These are phyloP conservation scores for Berkeleyomyces rouxiae DNA, from an alignment of 2,329 filamentous ascomycete species.

Conservation along the genomic window DNA sequence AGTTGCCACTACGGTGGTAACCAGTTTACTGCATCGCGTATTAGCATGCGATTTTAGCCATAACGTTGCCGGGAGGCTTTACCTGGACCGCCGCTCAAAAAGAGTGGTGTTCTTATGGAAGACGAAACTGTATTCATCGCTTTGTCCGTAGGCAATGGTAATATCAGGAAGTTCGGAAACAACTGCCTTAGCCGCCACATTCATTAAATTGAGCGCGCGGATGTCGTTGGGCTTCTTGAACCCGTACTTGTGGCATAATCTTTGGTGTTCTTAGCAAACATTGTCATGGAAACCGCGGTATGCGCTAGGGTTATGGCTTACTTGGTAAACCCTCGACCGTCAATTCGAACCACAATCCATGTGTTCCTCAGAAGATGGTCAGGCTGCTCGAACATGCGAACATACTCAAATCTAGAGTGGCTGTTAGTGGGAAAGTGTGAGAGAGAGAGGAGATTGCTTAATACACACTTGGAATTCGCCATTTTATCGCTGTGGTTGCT, in stretches of 20 bases:
- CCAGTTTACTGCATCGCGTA: conserved; percentile 51
- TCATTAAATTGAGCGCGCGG: conserved; percentile 83
- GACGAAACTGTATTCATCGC: conserved; percentile 89
- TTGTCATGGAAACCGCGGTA: background rate
- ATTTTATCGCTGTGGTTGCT: conserved; percentile 20
- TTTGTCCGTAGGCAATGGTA: conserved; percentile 77
- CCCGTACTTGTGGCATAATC: conserved; percentile 63
- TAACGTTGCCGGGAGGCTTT: conserved; percentile 17
- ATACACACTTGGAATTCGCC: conserved; percentile 38
- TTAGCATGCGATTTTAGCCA: background rate
- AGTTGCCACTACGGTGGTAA: conserved; percentile 78
- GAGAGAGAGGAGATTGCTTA: background rate
- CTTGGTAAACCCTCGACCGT: conserved; percentile 93
- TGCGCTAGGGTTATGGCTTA: conserved; percentile 24
- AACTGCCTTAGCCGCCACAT: conserved; percentile 71
- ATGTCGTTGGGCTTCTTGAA: conserved; percentile 90
- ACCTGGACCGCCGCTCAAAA: conserved; percentile 75
- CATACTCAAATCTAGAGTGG: conserved; percentile 67
- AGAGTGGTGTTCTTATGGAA: conserved; percentile 68
- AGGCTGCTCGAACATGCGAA: conserved; percentile 71
- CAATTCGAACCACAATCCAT: conserved; percentile 88
- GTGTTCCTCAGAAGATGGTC: conserved; percentile 75
- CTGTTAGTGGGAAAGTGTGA: conserved; percentile 2
- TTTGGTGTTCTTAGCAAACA: conserved; percentile 23
- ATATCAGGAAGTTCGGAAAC: conserved; percentile 73